Evolutionary conservation across 208 protist species (phyloP), one percentile per base, ranked within the genome.

Genomic region (Herpetomonas tarakana): DNA sequence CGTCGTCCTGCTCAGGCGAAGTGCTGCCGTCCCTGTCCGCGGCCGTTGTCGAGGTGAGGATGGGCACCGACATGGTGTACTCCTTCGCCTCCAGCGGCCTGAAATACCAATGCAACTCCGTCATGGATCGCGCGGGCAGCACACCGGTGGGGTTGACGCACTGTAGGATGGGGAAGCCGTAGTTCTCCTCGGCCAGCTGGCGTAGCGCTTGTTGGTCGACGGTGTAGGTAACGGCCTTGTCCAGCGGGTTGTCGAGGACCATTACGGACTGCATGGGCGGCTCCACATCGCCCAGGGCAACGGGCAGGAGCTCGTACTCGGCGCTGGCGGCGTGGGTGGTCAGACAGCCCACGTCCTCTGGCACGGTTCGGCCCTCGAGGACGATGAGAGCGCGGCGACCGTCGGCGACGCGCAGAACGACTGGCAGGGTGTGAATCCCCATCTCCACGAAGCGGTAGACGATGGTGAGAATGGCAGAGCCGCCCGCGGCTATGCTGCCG

Each of bases 211-310:
- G 64, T 18, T 80, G 58, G 41, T 89, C 82, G 19, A 97, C 80
- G 45, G 59, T 57, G 68, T 95, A 97, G 28, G 65, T 54, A 19
- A 94, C 85, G 3, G 63, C 49, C 2, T 66, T 60, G 16, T 82
- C 60, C 16, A 76, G 72, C 19, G 78, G 76, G 74, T 96, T 96
- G 57, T 85, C 77, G 38, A 91, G 58, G 25, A 62, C 49, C 12
- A 65, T 78, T 60, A 90, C 65, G 59, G 58, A 78, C 58, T 97
- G 91, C 75, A 93, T 64, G 50, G 88, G 91, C 58, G 91, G 90
- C 67, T 90, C 74, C 51, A 88, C 56, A 38, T 96, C 90, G 14
- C 93, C 93, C 9, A 97, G 76, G 2, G 89, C 83, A n/a, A 97
- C 86, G 12, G 93, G 84, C 24, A 80, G 67, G 29, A 97, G 67